A percentile compares a stretch with the other conserved stretches of the same genome.
phyloP scores from a whole-genome alignment of 441 rosid species.

The Rhodomyrtus psidioides region DNA sequence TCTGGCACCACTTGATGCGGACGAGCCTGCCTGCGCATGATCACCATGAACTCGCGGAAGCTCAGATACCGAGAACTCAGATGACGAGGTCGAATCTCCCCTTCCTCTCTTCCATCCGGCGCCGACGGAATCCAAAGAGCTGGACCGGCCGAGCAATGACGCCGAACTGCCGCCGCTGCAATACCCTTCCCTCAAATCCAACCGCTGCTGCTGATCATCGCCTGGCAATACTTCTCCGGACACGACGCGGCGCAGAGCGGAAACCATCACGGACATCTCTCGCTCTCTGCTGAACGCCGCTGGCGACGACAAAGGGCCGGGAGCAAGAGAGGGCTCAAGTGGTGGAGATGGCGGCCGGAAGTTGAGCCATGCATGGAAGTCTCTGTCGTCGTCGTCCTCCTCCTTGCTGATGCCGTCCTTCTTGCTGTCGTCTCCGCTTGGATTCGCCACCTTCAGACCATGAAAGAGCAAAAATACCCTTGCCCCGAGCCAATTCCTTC shows the following conservation, averaged over 20 bases:
- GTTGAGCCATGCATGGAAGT: neutral
- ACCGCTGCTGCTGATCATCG: neutral
- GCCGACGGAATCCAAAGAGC: neutral
- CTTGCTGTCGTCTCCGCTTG: neutral
- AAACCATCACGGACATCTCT: neutral
- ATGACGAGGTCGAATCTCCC: neutral
- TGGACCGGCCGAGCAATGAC: neutral
- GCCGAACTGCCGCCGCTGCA: neutral
- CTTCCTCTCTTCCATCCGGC: neutral
- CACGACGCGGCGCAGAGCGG: neutral
- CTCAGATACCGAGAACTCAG: neutral
- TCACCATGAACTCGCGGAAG: neutral
- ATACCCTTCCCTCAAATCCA: neutral
- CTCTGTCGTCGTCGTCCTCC: neutral
- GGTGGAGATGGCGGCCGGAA: neutral
- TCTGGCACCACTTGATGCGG: neutral
- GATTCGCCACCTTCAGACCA: neutral
- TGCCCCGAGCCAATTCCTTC: neutral
- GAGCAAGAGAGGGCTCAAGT: neutral
- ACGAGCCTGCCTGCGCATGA: neutral
- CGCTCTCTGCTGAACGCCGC: neutral
- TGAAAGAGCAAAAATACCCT: neutral
- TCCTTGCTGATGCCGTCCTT: neutral
- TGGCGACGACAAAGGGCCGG: neutral
- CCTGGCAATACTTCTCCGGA: neutral